These are phyloP conservation scores for Podochytrium sp. DNA, from an alignment of 192 early-diverging fungal species.

Conservation along the genomic window DNA sequence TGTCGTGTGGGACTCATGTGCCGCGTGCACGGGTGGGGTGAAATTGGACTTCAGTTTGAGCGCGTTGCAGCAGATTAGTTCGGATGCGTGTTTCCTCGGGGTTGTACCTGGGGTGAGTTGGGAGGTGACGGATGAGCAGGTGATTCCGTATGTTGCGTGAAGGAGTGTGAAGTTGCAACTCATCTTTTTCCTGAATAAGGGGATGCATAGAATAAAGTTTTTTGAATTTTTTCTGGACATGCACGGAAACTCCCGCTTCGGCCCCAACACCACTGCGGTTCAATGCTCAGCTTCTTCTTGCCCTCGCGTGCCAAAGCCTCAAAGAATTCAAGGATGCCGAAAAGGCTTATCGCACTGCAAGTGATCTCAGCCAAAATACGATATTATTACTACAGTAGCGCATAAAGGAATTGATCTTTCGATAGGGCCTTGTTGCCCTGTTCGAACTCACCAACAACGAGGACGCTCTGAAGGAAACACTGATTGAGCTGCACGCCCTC, in stretches of 20 bases:
- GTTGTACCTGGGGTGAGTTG: background rate
- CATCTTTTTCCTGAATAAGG: too few species aligned
- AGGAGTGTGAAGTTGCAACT: too few species aligned
- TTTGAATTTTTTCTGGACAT: too few species aligned
- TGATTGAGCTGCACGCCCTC: slow-evolving; percentile 25
- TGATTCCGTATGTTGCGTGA: background rate
- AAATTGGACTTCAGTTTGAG: background rate
- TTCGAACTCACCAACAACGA: slow-evolving; percentile 30
- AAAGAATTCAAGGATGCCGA: slow-evolving; percentile 21
- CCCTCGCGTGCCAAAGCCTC: slow-evolving; percentile 35
- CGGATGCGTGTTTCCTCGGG: background rate
- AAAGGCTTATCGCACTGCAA: slow-evolving; percentile 35
- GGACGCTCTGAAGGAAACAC: slow-evolving; percentile 27
- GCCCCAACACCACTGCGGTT: slow-evolving; percentile 34
- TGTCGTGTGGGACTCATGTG: slow-evolving; percentile 9
- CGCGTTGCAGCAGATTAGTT: background rate
- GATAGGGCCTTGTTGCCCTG: slow-evolving; percentile 32
- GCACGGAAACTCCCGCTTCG: too few species aligned
- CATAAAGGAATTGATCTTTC: background rate
- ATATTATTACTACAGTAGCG: background rate
- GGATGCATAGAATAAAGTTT: too few species aligned
- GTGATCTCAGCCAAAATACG: slow-evolving; percentile 38
- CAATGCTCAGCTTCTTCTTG: slow-evolving; percentile 51
- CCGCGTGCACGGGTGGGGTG: background rate
- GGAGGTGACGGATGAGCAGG: slow-evolving; percentile 7